Conservation (phyloP, 2,329 filamentous ascomycete genomes). For the Diaporthe nobilis region DNA sequence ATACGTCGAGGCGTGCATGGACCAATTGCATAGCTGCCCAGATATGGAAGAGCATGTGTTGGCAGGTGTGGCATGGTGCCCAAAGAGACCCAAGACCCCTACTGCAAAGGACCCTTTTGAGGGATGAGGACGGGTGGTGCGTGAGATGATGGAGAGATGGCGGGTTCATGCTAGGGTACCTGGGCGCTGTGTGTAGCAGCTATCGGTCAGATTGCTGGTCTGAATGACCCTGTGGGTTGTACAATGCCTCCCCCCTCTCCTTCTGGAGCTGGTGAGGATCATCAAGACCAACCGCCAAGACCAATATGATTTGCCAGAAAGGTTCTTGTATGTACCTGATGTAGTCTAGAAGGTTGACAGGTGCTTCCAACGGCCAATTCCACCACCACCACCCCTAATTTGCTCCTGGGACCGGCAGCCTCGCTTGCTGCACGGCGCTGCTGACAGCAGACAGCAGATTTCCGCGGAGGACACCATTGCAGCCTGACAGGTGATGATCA, state of each 20-base stretch:
- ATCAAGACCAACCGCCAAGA: not conserved
- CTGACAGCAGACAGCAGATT: constrained; percentile 25
- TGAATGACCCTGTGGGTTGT: not conserved
- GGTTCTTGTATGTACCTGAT: not conserved
- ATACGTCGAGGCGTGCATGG: not conserved
- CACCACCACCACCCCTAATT: not conserved
- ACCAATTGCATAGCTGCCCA: constrained; percentile 13
- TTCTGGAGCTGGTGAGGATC: not conserved
- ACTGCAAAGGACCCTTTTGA: constrained; percentile 21
- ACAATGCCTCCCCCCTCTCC: not conserved
- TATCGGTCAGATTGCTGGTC: constrained; percentile 18
- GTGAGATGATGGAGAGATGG: constrained; percentile 16
- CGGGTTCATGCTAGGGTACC: not conserved
- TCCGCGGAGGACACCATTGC: constrained; percentile 1
- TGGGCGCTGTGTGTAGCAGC: not conserved
- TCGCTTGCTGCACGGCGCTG: constrained; percentile 19
- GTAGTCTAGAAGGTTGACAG: not conserved
- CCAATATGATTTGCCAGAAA: constrained; percentile 6
- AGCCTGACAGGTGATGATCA: constrained; percentile 8
- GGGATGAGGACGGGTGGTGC: constrained; percentile 1
- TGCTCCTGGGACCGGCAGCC: not conserved
- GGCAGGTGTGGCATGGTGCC: constrained; percentile 28
- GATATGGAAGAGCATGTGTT: constrained; percentile 20
- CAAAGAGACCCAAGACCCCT: constrained; percentile 17
- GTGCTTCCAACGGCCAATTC: constrained; percentile 4